These are phyloP conservation scores for Ceriops tagal DNA, from an alignment of 345 rosid genomes.

Conservation along the genomic window DNA sequence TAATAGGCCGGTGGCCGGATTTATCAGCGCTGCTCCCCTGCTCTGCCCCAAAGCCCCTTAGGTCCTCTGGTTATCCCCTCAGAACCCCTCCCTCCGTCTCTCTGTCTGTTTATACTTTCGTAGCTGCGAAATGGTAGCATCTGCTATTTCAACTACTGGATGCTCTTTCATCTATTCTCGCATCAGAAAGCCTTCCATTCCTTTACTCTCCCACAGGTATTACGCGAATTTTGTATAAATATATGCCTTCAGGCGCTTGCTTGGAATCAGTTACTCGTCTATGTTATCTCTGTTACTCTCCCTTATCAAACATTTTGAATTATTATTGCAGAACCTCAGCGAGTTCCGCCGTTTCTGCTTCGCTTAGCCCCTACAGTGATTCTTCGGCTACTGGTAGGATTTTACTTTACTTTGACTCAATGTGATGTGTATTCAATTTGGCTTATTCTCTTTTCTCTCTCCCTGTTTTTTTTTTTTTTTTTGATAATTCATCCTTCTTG, in stretches of 20 bases:
- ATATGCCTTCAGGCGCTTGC: background rate
- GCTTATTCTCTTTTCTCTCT: too few relatives aligned
- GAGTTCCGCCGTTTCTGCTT: constrained; percentile 35
- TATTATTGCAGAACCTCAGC: constrained; percentile 30
- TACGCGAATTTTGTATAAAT: background rate
- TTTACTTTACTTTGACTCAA: background rate
- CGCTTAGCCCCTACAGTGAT: constrained; percentile 38
- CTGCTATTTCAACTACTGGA: constrained; percentile 40
- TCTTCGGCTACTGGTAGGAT: constrained; percentile 31
- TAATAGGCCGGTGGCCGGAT: too few relatives aligned
- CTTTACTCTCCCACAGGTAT: constrained; percentile 37
- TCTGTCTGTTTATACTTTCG: background rate
- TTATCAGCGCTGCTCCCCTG: too few relatives aligned
- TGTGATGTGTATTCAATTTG: background rate
- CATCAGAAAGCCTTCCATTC: constrained; percentile 22
- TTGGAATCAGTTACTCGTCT: background rate
- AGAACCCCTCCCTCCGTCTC: background rate
- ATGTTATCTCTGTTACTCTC: background rate
- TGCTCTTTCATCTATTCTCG: constrained; percentile 31
- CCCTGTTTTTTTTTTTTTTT: too few relatives aligned
- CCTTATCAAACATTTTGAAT: constrained; percentile 4
- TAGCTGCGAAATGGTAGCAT: constrained; percentile 38
- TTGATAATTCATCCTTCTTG: background rate
- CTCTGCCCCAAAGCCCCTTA: too few relatives aligned
- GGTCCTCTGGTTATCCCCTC: background rate